Evolutionary conservation across 805 yeast genomes (phyloP).

Genomic region (Alloascoidea hylecoeti): DNA sequence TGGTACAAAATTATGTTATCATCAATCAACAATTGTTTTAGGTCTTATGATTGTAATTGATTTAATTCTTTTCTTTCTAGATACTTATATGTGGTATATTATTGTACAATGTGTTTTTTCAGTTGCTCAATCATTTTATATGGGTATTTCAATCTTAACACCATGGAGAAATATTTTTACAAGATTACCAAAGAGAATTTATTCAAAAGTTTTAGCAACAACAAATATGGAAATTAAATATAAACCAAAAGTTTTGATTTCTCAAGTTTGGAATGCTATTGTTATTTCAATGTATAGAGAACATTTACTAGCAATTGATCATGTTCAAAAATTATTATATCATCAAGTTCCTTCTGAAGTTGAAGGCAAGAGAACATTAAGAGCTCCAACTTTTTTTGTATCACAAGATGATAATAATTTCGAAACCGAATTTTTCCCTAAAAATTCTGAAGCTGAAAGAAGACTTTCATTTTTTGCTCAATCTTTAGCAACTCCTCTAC

Average conservation of each 20-base stretch:
- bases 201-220: slow-evolving; percentile 94
- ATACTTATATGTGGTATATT: slow-evolving; percentile 98
- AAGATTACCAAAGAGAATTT: slow-evolving; percentile 96
- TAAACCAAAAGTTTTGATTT: slow-evolving; percentile 94
- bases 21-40: slow-evolving; percentile 79
- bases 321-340: slow-evolving; percentile 91
- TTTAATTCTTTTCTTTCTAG: slow-evolving; percentile 91
- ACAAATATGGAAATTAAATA: slow-evolving; percentile 98
- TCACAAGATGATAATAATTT: slow-evolving; percentile 93
- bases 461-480: slow-evolving; percentile 99
- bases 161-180: slow-evolving; percentile 99
- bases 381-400: slow-evolving; percentile 98
- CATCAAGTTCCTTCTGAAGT: slow-evolving; percentile 98
- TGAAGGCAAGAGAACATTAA: slow-evolving; percentile 95
- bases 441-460: slow-evolving; percentile 96
- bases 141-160: slow-evolving; percentile 97
- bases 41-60: slow-evolving; percentile 92
- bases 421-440: slow-evolving; percentile 94
- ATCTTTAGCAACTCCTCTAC: slow-evolving; percentile 95
- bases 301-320: slow-evolving; percentile 94
- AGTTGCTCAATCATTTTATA: slow-evolving; percentile 93
- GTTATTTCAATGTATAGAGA: slow-evolving; percentile 99
- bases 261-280: slow-evolving; percentile 98
- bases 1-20: slow-evolving; percentile 57
- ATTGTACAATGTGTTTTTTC: slow-evolving; percentile 90